phyloP scores from a whole-genome alignment of 2,329 filamentous ascomycete species.

The Pseudogymnoascus sp. region DNA sequence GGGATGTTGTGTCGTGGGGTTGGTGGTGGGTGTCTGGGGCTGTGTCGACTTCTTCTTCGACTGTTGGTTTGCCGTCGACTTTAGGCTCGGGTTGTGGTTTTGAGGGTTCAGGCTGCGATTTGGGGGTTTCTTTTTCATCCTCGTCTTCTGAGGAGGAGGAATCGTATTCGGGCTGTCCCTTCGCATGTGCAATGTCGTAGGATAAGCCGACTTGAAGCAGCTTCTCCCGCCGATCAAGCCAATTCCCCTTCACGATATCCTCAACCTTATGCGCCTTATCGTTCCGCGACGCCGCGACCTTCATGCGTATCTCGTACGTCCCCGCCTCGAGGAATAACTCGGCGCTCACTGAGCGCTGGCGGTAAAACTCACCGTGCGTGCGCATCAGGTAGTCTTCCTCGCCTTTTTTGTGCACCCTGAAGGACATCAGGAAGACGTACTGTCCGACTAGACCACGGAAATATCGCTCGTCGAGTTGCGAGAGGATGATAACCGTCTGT shows the following conservation, averaged over 20 bases:
- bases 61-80: background rate
- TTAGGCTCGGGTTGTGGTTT: background rate
- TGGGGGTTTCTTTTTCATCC: background rate
- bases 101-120: background rate
- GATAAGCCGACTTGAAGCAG: conserved; percentile 49
- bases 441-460: conserved; percentile 52
- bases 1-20: background rate
- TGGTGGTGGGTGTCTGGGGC: background rate
- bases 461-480: conserved; percentile 54
- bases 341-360: conserved; percentile 48
- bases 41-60: background rate
- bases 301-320: conserved; percentile 48
- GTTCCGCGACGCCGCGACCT: conserved; percentile 41
- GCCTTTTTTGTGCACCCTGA: conserved; percentile 40
- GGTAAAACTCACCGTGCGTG: conserved; percentile 43
- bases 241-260: conserved; percentile 40
- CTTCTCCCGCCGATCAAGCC: conserved; percentile 42
- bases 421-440: conserved; percentile 40
- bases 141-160: background rate
- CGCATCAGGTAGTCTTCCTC: conserved; percentile 52
- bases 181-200: conserved; percentile 53
- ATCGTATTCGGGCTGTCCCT: conserved; percentile 43
- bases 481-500: conserved; percentile 49
- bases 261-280: conserved; percentile 37
- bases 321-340: conserved; percentile 49